Conservation (phyloP, 1,284 basidiomycete genomes). For the Pascua guehoae region DNA sequence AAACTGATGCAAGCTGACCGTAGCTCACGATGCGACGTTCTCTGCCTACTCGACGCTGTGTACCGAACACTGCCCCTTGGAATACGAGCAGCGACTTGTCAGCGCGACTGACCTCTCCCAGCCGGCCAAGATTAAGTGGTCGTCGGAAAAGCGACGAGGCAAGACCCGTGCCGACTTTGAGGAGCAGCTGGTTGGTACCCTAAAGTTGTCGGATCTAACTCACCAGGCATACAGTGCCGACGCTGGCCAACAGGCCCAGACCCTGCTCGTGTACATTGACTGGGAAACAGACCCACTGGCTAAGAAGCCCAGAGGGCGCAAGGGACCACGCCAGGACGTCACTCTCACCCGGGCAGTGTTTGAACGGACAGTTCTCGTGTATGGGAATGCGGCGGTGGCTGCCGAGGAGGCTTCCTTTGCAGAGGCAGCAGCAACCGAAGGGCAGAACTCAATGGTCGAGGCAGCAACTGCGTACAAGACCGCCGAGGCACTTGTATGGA, state of each 20-base stretch:
- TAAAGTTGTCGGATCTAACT: background rate
- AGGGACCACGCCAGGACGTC: constrained; percentile 50
- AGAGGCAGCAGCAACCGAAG: constrained; percentile 55
- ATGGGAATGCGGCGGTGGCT: constrained; percentile 54
- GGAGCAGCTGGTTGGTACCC: constrained; percentile 33
- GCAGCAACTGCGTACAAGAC: constrained; percentile 32
- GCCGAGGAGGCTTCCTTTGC: constrained; percentile 51
- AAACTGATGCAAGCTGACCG: background rate
- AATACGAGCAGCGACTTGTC: constrained; percentile 73
- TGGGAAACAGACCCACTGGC: constrained; percentile 49
- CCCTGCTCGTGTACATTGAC: constrained; percentile 34
- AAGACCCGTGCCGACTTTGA: constrained; percentile 41
- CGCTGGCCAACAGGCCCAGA: constrained; percentile 16
- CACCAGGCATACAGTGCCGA: constrained; percentile 19
- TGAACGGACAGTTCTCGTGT: constrained; percentile 69
- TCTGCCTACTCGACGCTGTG: constrained; percentile 83
- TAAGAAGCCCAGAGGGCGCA: constrained; percentile 53
- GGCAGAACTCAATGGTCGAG: constrained; percentile 15
- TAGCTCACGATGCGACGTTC: constrained; percentile 66
- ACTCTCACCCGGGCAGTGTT: constrained; percentile 62
- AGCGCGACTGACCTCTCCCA: constrained; percentile 66
- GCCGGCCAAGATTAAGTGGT: constrained; percentile 50
- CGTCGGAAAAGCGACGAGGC: constrained; percentile 33
- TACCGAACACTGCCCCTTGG: constrained; percentile 64
- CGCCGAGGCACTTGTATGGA: constrained; percentile 42